Percentiles rank a stretch among this genome's conserved stretches.
These are phyloP conservation scores for Penicillium waksmanii DNA, from an alignment of 495 filamentous ascomycete genomes.

Conservation along the genomic window DNA sequence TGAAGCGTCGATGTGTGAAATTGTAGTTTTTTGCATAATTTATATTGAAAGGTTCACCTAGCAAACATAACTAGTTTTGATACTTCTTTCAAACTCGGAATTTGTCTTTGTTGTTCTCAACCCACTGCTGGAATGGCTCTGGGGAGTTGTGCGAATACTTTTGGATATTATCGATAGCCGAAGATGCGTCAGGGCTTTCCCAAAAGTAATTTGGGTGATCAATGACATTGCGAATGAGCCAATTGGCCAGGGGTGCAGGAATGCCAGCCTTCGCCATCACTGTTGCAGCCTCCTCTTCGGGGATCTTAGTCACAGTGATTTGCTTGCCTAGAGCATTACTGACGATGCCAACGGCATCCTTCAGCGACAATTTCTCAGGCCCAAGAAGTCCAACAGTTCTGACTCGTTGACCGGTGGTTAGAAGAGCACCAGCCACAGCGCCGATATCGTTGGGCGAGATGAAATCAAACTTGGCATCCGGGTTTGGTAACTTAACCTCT, in stretches of 20 bases:
- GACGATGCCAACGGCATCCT: constrained; percentile 14
- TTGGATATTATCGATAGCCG: constrained; percentile 11
- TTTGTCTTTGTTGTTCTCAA: constrained; percentile 34
- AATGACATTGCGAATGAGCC: constrained; percentile 10
- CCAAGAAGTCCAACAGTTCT: constrained; percentile 17
- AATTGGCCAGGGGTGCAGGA: constrained; percentile 2
- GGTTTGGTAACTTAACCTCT: constrained; percentile 12
- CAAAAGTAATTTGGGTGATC: constrained; percentile 7
- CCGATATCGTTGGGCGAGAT: constrained; percentile 24
- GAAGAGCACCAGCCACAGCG: constrained; percentile 13
- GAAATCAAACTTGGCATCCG: constrained; percentile 15
- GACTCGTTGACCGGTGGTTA: constrained; percentile 13
- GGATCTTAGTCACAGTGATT: constrained; percentile 12
- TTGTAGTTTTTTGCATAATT: no score
- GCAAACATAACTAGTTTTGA: background rate
- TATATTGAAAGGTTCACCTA: no score
- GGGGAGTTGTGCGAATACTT: constrained; percentile 36
- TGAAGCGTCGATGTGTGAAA: no score
- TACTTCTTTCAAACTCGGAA: constrained; percentile 2
- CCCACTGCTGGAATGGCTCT: constrained; percentile 50
- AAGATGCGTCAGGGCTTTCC: background rate
- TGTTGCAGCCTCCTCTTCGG: constrained; percentile 10
- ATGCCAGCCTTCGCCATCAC: constrained; percentile 2
- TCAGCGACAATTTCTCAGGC: constrained; percentile 6
- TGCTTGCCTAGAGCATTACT: constrained; percentile 11